A percentile compares a stretch with the other conserved stretches of the same genome.
phyloP scores from a whole-genome alignment of 1,284 basidiomycete species.

The Phylloporus sp. region DNA sequence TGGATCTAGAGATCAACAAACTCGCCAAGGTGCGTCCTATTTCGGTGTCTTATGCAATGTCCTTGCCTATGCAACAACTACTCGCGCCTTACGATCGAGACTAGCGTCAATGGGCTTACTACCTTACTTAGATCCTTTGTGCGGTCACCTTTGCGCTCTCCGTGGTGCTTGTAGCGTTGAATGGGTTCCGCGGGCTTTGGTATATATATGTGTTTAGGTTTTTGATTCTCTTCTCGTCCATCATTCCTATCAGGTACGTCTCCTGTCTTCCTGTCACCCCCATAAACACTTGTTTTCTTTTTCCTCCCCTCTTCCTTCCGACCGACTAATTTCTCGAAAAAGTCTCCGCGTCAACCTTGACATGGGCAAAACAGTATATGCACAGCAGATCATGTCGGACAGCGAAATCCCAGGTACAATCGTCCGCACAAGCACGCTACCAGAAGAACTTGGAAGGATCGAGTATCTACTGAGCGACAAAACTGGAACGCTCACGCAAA shows the following conservation, averaged over 20 bases:
- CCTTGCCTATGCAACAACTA: no score
- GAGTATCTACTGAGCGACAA: slow-evolving; percentile 97
- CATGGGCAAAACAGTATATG: slow-evolving; percentile 99
- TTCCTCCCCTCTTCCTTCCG: not conserved
- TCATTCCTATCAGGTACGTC: slow-evolving; percentile 95
- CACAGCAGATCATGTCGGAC: slow-evolving; percentile 94
- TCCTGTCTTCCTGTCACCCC: not conserved
- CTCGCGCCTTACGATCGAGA: no score
- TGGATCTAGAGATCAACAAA: slow-evolving; percentile 95
- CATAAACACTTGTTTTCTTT: not conserved
- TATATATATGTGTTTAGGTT: slow-evolving; percentile 97
- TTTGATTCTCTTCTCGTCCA: slow-evolving; percentile 96
- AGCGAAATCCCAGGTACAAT: slow-evolving; percentile 93
- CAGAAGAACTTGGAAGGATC: slow-evolving; percentile 95
- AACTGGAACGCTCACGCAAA: slow-evolving; percentile 97
- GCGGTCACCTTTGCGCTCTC: slow-evolving; percentile 93
- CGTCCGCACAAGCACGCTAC: slow-evolving; percentile 94
- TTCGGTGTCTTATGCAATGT: no score
- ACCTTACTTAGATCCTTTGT: slow-evolving; percentile 78
- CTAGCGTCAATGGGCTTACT: not conserved
- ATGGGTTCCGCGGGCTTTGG: slow-evolving; percentile 96
- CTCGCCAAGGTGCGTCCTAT: slow-evolving; percentile 80
- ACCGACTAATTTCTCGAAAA: slow-evolving; percentile 6
- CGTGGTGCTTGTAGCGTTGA: slow-evolving; percentile 90
- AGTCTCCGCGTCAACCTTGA: slow-evolving; percentile 98